A percentile compares a stretch with the other conserved stretches of the same genome.
Conservation (phyloP, 164 flowering plant genomes). For the Paratinospora sagittata region DNA sequence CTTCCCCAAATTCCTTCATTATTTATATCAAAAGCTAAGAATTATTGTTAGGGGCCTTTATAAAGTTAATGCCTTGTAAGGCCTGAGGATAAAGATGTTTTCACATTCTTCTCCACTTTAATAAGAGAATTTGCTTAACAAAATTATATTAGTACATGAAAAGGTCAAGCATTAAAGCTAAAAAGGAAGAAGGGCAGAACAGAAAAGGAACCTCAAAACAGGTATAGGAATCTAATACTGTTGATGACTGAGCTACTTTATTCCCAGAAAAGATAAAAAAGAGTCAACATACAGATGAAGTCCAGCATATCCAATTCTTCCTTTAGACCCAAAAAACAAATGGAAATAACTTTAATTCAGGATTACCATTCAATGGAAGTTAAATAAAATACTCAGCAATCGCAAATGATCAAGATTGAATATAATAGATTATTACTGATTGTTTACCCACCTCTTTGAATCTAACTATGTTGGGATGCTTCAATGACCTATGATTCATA, state of each 20-base stretch:
- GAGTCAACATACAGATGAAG: neutral
- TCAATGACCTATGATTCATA: conserved; percentile 74
- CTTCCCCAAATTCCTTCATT: neutral
- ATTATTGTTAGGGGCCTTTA: neutral
- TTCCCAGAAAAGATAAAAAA: neutral
- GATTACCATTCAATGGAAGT: neutral
- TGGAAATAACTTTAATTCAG: neutral
- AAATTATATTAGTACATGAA: neutral
- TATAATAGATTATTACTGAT: no score
- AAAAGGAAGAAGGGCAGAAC: neutral
- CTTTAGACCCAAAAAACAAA: neutral
- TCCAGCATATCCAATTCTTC: neutral
- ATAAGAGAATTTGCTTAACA: neutral
- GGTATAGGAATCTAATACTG: neutral
- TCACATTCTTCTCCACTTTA: neutral
- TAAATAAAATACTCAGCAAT: neutral
- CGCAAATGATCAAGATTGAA: neutral
- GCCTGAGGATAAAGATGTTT: neutral
- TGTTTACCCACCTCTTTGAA: conserved; percentile 68
- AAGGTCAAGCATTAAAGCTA: neutral
- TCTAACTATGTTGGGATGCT: conserved; percentile 65
- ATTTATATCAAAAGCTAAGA: neutral
- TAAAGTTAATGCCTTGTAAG: neutral
- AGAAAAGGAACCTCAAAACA: neutral
- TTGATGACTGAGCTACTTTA: neutral